A percentile compares a stretch with the other conserved stretches of the same genome.
These are phyloP conservation scores for Symmetrospora coprosmae DNA, from an alignment of 768 basidiomycete genomes.

Conservation along the genomic window DNA sequence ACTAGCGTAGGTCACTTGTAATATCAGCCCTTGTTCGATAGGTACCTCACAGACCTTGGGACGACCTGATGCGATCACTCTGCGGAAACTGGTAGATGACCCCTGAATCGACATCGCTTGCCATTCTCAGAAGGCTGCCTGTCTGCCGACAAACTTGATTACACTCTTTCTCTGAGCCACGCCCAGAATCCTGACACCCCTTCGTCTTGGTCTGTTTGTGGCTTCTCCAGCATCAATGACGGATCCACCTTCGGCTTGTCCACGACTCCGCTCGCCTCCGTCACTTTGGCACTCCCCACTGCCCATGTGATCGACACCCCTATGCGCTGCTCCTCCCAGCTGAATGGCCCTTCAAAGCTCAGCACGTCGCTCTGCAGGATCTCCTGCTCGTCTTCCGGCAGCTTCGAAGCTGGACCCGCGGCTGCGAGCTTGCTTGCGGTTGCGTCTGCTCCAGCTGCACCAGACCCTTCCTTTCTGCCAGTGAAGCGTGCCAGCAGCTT, in stretches of 20 bases:
- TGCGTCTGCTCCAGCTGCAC: neutral
- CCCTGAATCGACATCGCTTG: no score
- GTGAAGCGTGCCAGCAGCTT: no score
- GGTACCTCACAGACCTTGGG: no score
- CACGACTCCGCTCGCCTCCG: neutral
- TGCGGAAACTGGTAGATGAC: no score
- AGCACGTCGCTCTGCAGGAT: constrained; percentile 17
- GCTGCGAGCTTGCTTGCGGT: neutral
- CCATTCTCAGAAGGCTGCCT: no score
- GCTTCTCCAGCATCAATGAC: no score
- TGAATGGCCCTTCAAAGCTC: constrained; percentile 17
- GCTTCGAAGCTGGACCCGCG: neutral
- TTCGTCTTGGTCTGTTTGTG: no score
- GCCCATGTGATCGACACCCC: constrained; percentile 4
- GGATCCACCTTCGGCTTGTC: neutral
- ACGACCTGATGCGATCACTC: no score
- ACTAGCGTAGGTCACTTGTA: no score
- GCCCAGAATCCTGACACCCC: neutral
- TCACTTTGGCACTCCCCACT: neutral
- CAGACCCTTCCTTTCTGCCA: no score
- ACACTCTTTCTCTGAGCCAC: neutral
- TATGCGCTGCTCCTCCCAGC: constrained; percentile 8
- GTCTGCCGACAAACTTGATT: no score
- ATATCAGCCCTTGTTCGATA: no score
- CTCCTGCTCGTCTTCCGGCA: constrained; percentile 22